Conservation (phyloP, 257 asterid species). For the Avicennia marina region DNA sequence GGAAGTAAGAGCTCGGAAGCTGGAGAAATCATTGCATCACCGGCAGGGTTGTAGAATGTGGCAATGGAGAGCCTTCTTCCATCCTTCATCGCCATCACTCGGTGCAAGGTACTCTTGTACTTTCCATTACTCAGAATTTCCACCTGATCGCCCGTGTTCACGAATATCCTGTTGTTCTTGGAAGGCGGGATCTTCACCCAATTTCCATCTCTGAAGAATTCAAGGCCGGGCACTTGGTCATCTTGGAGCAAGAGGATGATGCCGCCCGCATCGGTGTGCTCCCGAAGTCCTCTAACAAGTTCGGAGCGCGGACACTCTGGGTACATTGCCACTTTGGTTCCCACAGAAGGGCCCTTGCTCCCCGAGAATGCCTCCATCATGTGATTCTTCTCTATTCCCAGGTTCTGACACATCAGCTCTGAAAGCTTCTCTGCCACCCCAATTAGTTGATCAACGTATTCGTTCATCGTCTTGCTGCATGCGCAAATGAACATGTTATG, state of each 20-base stretch:
- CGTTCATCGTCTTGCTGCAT: constrained; percentile 62
- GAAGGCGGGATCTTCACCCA: constrained; percentile 89
- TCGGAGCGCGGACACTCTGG: constrained; percentile 69
- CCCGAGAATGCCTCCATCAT: constrained; percentile 69
- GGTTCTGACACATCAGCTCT: constrained; percentile 71
- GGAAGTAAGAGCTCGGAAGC: constrained; percentile 65
- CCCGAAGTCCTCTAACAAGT: constrained; percentile 74
- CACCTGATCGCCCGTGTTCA: constrained; percentile 76
- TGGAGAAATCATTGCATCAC: constrained; percentile 73
- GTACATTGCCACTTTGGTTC: constrained; percentile 80
- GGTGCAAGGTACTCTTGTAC: constrained; percentile 69
- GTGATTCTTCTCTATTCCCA: constrained; percentile 50
- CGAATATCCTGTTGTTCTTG: constrained; percentile 57
- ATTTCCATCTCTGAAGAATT: constrained; percentile 74
- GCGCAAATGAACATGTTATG: neutral
- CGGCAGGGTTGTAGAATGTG: constrained; percentile 82
- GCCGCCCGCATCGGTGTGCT: constrained; percentile 94
- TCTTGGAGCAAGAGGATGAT: constrained; percentile 85
- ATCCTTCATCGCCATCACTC: constrained; percentile 67
- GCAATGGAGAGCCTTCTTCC: constrained; percentile 83
- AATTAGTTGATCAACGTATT: constrained; percentile 57
- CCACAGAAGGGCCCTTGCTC: constrained; percentile 56
- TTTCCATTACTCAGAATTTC: constrained; percentile 74
- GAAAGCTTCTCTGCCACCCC: constrained; percentile 69
- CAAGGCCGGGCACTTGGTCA: constrained; percentile 81